Evolutionary conservation across 345 rosid species (phyloP).

Genomic region (Syzygium jambos): DNA sequence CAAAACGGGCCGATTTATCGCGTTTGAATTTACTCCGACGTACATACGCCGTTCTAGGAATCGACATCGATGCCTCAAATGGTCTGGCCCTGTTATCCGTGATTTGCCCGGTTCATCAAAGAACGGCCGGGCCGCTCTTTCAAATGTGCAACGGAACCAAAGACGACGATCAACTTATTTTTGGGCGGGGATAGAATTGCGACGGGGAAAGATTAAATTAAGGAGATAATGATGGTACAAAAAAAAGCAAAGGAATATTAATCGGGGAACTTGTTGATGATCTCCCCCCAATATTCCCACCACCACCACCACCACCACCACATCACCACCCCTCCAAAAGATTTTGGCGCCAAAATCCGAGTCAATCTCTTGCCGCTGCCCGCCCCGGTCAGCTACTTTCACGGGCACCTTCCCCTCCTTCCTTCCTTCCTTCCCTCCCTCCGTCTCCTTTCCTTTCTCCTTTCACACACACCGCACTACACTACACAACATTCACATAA

Average conservation of each 20-base stretch:
- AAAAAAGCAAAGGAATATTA: not conserved
- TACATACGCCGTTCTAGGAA: not conserved
- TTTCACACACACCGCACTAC: not conserved
- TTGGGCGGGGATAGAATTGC: not conserved
- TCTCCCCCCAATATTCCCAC: not conserved
- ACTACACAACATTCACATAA: not conserved
- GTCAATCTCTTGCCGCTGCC: not conserved
- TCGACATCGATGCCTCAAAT: not conserved
- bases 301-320: not conserved
- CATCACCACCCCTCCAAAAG: not conserved
- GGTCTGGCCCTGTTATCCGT: not conserved
- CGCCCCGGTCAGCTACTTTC: slow-evolving; percentile 1
- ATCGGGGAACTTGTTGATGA: not conserved
- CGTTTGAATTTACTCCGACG: not conserved
- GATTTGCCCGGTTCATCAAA: not conserved
- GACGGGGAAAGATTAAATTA: not conserved
- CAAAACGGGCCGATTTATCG: rapidly evolving
- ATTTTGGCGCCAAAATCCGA: slow-evolving; percentile 3
- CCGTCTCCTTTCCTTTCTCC: not conserved
- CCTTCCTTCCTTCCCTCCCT: not conserved
- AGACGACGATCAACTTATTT: no score
- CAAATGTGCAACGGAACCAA: no score
- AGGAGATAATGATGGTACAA: not conserved
- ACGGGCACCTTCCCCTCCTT: not conserved
- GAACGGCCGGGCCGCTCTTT: not conserved